Evolutionary conservation across 1,139 yeast species (phyloP).

Genomic region (Kazachstania sp.): DNA sequence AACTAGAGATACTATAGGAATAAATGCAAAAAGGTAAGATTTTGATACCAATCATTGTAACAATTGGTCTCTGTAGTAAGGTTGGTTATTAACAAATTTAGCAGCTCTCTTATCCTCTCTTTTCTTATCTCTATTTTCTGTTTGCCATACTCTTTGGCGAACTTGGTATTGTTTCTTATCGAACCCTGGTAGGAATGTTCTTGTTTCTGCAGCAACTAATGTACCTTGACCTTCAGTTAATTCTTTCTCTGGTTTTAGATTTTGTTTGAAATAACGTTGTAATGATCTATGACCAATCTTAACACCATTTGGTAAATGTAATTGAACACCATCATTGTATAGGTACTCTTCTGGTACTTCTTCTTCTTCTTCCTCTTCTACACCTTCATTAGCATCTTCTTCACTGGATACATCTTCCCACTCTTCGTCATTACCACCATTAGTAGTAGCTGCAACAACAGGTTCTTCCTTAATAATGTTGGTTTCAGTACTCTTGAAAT

Average conservation of each 20-base stretch:
- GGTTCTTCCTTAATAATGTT: neutral
- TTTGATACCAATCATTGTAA: conserved; percentile 45
- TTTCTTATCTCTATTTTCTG: conserved; percentile 58
- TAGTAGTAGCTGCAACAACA: too few relatives aligned
- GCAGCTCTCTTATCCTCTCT: conserved; percentile 68
- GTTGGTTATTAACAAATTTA: conserved; percentile 78
- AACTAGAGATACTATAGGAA: too few relatives aligned
- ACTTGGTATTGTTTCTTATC: conserved; percentile 48
- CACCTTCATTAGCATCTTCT: too few relatives aligned
- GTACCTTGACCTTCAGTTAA: conserved; percentile 90
- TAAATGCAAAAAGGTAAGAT: neutral
- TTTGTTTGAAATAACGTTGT: conserved; percentile 79
- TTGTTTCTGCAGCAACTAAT: conserved; percentile 82
- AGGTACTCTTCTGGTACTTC: conserved; percentile 39
- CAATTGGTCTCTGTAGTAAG: conserved; percentile 83
- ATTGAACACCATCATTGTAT: conserved; percentile 64
- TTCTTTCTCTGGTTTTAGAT: conserved; percentile 63
- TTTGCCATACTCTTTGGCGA: conserved; percentile 72
- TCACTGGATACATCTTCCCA: conserved; percentile 32
- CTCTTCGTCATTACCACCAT: conserved; percentile 32
- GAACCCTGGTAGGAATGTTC: conserved; percentile 51
- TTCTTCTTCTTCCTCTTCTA: conserved; percentile 44
- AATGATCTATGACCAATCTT: conserved; percentile 86
- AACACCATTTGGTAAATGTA: conserved; percentile 78
- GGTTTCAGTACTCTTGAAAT: conserved; percentile 23